Evolutionary conservation across 345 rosid genomes (phyloP).

Genomic region (Arabidopsis arenosa): DNA sequence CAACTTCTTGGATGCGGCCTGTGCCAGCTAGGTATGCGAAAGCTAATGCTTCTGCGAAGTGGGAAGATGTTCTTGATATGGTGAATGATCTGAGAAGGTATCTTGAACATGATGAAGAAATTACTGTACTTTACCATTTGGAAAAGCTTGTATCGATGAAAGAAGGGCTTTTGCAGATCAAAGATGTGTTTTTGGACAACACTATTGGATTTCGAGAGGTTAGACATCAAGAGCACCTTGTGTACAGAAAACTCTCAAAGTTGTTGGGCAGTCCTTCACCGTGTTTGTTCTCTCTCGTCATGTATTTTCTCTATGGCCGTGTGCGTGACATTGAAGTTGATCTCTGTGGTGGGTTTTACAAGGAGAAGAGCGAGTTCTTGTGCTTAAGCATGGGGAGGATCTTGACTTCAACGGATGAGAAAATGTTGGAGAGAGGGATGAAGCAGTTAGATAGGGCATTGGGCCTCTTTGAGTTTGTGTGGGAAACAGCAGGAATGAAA

Average conservation of each 20-base stretch:
- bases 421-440: slow-evolving; percentile 61
- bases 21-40: slow-evolving; percentile 50
- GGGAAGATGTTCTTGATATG: slow-evolving; percentile 91
- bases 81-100: slow-evolving; percentile 65
- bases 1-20: slow-evolving; percentile 75
- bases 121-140: slow-evolving; percentile 50
- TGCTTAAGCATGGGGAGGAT: slow-evolving; percentile 69
- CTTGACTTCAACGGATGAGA: slow-evolving; percentile 62
- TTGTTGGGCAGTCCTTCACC: slow-evolving; percentile 71
- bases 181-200: slow-evolving; percentile 66
- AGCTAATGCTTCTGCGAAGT: slow-evolving; percentile 47
- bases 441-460: slow-evolving; percentile 76
- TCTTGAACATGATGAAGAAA: slow-evolving; percentile 46
- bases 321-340: slow-evolving; percentile 75
- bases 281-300: slow-evolving; percentile 73
- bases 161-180: slow-evolving; percentile 80
- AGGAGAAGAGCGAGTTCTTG: slow-evolving; percentile 44
- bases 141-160: slow-evolving; percentile 75
- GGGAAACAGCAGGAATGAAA: slow-evolving; percentile 78
- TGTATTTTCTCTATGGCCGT: slow-evolving; percentile 70
- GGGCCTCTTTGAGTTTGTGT: slow-evolving; percentile 63
- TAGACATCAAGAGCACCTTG: slow-evolving; percentile 67
- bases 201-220: slow-evolving; percentile 70
- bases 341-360: slow-evolving; percentile 62
- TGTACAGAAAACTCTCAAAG: slow-evolving; percentile 68